Evolutionary conservation across 805 yeast species (phyloP).

Genomic region (Candida suzukii): DNA sequence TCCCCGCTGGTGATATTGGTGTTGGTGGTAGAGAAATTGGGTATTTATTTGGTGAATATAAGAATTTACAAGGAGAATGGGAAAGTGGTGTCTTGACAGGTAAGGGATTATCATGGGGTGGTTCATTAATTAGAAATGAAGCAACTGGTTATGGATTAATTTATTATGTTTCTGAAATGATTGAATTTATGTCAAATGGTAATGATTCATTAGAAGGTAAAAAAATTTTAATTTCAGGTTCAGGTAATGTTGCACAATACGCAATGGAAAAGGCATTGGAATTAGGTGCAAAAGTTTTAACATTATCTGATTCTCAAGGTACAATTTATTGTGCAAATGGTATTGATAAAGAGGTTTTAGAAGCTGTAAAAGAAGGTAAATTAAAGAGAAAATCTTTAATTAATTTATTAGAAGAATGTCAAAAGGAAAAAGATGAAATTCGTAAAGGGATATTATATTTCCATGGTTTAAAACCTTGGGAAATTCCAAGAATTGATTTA

Average conservation of each 20-base stretch:
- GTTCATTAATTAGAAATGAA: constrained; percentile 97
- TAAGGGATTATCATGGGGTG: constrained; percentile 98
- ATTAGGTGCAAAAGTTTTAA: constrained; percentile 91
- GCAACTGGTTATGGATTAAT: constrained; percentile 98
- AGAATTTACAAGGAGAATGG: constrained; percentile 81
- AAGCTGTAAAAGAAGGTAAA: constrained; percentile 69
- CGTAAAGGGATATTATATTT: constrained; percentile 45
- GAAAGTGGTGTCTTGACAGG: constrained; percentile 93
- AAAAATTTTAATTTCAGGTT: constrained; percentile 93
- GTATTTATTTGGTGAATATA: constrained; percentile 94
- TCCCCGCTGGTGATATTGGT: constrained; percentile 99
- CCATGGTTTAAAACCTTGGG: constrained; percentile 95
- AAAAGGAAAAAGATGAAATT: constrained; percentile 45
- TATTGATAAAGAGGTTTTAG: constrained; percentile 75
- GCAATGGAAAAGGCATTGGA: constrained; percentile 97
- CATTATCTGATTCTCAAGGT: constrained; percentile 94
- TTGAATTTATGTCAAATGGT: constrained; percentile 84
- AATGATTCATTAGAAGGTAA: constrained; percentile 87
- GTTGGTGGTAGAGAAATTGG: constrained; percentile 96
- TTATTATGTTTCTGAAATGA: constrained; percentile 96
- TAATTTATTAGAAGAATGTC: constrained; percentile 50
- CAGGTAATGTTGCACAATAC: constrained; percentile 98
- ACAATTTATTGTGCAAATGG: constrained; percentile 71
- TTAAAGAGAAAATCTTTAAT: constrained; percentile 68
- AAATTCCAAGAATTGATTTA: constrained; percentile 44